phyloP scores from a whole-genome alignment of 257 asterid species.

The Nicotiana tomentosiformis region DNA sequence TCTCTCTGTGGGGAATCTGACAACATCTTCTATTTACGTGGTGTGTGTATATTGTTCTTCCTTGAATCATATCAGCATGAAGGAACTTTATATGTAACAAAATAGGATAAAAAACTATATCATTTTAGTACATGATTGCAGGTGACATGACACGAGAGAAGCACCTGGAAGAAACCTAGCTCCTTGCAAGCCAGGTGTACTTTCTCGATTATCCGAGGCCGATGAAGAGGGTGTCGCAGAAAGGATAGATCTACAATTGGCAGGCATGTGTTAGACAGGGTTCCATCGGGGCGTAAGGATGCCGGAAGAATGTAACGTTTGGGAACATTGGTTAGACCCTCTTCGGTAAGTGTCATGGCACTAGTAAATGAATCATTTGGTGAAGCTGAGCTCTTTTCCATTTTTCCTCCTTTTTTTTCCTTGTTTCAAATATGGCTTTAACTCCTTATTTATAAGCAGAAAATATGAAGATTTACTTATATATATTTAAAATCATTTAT shows the following conservation, averaged over 20 bases:
- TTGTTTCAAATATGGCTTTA: neutral
- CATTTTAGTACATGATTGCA: neutral
- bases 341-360: constrained; percentile 30
- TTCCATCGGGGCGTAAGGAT: constrained; percentile 34
- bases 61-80: neutral
- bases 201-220: constrained; percentile 23
- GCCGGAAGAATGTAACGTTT: constrained; percentile 35
- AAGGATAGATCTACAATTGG: constrained; percentile 43
- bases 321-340: constrained; percentile 35
- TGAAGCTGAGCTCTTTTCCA: constrained; percentile 8
- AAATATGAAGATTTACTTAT: neutral
- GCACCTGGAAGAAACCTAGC: constrained; percentile 48
- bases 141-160: neutral
- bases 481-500: neutral
- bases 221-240: constrained; percentile 22
- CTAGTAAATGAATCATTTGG: constrained; percentile 27
- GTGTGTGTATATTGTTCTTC: neutral
- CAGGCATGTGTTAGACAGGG: constrained; percentile 17
- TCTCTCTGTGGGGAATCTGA: neutral
- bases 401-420: neutral
- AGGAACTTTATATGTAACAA: neutral
- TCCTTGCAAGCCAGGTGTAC: constrained; percentile 39
- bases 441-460: constrained; percentile 6
- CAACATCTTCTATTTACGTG: neutral
- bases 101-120: neutral